Evolutionary conservation across 2,329 filamentous ascomycete species (phyloP).

Genomic region (Podosphaera aphanis): DNA sequence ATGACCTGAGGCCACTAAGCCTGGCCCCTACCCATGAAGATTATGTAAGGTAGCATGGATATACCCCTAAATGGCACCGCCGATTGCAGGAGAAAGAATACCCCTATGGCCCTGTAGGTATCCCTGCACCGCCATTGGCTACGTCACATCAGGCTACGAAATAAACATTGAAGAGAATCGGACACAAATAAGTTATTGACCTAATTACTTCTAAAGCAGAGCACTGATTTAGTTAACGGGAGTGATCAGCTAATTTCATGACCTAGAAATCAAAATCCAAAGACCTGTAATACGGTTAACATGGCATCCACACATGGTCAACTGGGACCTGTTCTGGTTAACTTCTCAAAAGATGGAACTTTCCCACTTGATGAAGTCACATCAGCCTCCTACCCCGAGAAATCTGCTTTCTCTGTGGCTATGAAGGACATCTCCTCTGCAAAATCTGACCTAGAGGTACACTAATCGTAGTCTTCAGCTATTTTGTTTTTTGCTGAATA

Average conservation of each 20-base stretch:
- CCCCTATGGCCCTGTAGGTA: too few species aligned
- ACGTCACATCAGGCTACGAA: too few species aligned
- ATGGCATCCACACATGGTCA: slow-evolving; percentile 2
- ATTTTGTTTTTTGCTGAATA: neutral
- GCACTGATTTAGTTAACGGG: too few species aligned
- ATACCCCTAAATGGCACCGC: too few species aligned
- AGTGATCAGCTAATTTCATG: neutral
- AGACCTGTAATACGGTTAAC: slow-evolving; percentile 18
- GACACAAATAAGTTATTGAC: too few species aligned
- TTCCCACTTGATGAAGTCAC: slow-evolving; percentile 25
- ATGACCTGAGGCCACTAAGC: too few species aligned
- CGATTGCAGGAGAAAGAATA: too few species aligned
- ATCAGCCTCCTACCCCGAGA: slow-evolving; percentile 12
- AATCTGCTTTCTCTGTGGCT: slow-evolving; percentile 19
- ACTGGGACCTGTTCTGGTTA: slow-evolving; percentile 36
- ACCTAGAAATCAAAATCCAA: neutral
- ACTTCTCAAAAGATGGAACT: slow-evolving; percentile 28
- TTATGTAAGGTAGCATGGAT: too few species aligned
- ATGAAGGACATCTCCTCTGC: slow-evolving; percentile 21
- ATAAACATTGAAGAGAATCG: too few species aligned
- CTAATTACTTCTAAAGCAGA: too few species aligned
- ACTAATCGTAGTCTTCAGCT: slow-evolving; percentile 1
- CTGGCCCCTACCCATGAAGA: too few species aligned
- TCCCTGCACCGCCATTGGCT: too few species aligned
- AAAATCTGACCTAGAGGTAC: slow-evolving; percentile 24